Evolutionary conservation across 2,329 filamentous ascomycete species (phyloP).

Genomic region (Orbilia brochopaga): DNA sequence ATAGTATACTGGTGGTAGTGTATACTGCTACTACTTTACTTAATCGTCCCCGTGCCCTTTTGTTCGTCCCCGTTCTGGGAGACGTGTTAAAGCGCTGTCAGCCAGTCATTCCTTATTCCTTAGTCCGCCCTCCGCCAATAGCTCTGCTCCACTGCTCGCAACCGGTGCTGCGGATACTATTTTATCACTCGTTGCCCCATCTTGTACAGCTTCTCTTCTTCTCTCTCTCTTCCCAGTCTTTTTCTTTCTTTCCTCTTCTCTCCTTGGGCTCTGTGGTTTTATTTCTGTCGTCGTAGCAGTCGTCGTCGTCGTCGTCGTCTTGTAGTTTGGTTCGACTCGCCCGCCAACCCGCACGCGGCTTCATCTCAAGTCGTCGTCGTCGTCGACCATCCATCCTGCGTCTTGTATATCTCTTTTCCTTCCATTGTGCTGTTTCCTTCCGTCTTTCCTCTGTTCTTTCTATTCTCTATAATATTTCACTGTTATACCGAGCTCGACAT

Average conservation of each 20-base stretch:
- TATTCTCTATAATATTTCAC: constrained; percentile 17
- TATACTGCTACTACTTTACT: too few species aligned
- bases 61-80: constrained; percentile 40
- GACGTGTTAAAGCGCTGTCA: constrained; percentile 50
- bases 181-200: constrained; percentile 51
- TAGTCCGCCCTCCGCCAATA: too few species aligned
- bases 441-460: constrained; percentile 27
- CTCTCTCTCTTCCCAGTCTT: constrained; percentile 22
- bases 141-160: too few species aligned
- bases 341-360: constrained; percentile 36
- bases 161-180: constrained; percentile 49
- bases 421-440: constrained; percentile 7
- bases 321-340: constrained; percentile 51
- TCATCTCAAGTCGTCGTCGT: constrained; percentile 24
- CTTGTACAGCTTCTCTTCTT: constrained; percentile 32
- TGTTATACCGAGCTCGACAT: too few species aligned
- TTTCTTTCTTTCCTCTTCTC: not conserved
- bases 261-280: constrained; percentile 36
- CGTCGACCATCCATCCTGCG: constrained; percentile 45
- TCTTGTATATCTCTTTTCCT: constrained; percentile 41
- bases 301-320: constrained; percentile 48
- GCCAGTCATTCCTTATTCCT: constrained; percentile 51
- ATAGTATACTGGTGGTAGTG: too few species aligned
- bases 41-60: constrained; percentile 48
- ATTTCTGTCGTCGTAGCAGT: too few species aligned